Evolutionary conservation across 306 rosid genomes (phyloP).

Genomic region (Pterocarpus macrocarpus): DNA sequence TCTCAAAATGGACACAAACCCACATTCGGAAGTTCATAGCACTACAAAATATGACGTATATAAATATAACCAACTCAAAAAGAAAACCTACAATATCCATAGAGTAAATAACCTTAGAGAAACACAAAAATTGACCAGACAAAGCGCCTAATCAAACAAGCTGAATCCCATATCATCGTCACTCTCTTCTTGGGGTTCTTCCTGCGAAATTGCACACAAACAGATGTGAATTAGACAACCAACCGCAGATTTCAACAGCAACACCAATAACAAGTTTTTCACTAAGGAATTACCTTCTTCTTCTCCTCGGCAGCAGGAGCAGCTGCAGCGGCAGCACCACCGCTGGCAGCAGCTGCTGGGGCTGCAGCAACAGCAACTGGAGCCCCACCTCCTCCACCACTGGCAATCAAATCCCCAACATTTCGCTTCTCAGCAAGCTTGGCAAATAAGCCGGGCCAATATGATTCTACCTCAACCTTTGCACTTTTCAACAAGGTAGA

Average conservation of each 20-base stretch:
- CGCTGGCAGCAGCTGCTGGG: conserved; percentile 59
- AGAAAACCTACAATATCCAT: conserved; percentile 35
- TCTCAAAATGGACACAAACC: conserved; percentile 22
- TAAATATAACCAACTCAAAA: conserved; percentile 38
- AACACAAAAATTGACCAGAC: conserved; percentile 34
- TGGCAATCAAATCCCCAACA: conserved; percentile 72
- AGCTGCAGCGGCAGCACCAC: conserved; percentile 48
- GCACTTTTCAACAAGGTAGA: conserved; percentile 68
- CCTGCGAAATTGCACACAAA: conserved; percentile 53
- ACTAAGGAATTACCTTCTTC: conserved; percentile 64
- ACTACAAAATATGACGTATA: conserved; percentile 38
- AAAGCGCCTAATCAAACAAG: conserved; percentile 67
- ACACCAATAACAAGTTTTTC: background rate
- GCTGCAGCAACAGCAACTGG: conserved; percentile 65
- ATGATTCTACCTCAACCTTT: conserved; percentile 64
- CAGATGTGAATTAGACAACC: conserved; percentile 20
- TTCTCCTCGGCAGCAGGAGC: conserved; percentile 75
- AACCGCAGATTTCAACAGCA: background rate
- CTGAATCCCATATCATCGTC: conserved; percentile 81
- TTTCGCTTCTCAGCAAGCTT: conserved; percentile 78
- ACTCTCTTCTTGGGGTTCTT: conserved; percentile 78
- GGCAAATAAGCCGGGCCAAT: conserved; percentile 77
- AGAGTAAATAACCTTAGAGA: background rate
- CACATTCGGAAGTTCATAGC: background rate
- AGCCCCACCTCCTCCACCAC: conserved; percentile 74